Conservation (phyloP, 2,329 filamentous ascomycete species). For the Tolypocladium amazonense region DNA sequence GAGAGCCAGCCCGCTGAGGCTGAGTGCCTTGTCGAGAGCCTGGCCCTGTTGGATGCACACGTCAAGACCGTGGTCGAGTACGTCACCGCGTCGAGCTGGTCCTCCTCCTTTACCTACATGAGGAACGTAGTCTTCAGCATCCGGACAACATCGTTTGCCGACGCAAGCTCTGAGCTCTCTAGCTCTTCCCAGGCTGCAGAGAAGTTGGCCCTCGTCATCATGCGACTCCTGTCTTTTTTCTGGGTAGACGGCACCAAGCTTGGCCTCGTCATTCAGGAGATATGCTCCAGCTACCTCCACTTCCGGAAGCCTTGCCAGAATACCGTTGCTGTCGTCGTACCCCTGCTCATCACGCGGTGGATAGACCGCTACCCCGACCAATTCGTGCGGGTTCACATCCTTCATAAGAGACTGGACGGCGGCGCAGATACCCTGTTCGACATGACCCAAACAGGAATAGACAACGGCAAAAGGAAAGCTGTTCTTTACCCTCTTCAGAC, state of each 20-base stretch:
- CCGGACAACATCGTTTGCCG: conserved; percentile 30
- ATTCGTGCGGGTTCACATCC: conserved; percentile 52
- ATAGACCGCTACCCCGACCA: conserved; percentile 54
- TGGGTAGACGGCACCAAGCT: conserved; percentile 56
- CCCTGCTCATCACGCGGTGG: conserved; percentile 54
- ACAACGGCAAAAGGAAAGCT: conserved; percentile 43
- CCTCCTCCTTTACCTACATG: conserved; percentile 47
- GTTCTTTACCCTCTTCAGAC: conserved; percentile 53
- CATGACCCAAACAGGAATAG: conserved; percentile 52
- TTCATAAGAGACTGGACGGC: conserved; percentile 51
- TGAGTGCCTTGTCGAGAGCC: conserved; percentile 20
- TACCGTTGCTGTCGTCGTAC: conserved; percentile 50
- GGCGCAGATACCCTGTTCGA: conserved; percentile 59
- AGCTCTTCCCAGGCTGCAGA: conserved; percentile 39
- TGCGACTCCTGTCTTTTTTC: conserved; percentile 51
- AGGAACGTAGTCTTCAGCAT: conserved; percentile 40
- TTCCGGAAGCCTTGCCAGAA: conserved; percentile 55
- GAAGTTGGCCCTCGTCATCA: conserved; percentile 37
- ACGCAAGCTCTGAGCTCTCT: conserved; percentile 21
- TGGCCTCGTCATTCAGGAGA: conserved; percentile 51
- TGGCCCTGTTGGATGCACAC: conserved; percentile 40
- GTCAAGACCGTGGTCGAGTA: conserved; percentile 51
- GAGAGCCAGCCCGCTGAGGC: conserved; percentile 9
- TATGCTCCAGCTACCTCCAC: conserved; percentile 57
- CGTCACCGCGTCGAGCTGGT: conserved; percentile 54